Evolutionary conservation across 1,139 yeast genomes (phyloP).

Genomic region (Taiozyma sp.): DNA sequence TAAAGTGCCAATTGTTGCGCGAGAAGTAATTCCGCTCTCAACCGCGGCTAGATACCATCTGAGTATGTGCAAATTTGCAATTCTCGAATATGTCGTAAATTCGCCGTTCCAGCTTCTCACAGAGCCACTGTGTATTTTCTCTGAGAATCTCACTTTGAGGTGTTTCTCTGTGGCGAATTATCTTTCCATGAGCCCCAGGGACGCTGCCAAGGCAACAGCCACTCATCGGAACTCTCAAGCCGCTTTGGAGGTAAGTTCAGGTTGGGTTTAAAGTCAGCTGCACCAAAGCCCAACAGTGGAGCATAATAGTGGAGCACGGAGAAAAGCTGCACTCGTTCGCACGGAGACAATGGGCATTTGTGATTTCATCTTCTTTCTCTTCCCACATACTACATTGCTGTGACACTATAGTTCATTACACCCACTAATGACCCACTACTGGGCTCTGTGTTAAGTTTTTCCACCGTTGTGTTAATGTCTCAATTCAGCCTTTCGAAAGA

Average conservation of each 20-base stretch:
- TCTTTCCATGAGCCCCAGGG: no score
- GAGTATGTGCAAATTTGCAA: neutral
- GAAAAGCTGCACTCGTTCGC: neutral
- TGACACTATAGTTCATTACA: neutral
- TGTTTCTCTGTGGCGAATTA: no score
- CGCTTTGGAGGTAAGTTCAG: no score
- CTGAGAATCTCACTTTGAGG: no score
- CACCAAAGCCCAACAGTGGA: no score
- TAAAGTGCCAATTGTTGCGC: no score
- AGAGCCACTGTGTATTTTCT: no score
- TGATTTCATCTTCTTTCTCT: no score
- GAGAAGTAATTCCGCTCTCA: no score
- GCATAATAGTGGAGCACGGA: neutral
- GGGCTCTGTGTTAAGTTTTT: neutral
- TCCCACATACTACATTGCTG: neutral
- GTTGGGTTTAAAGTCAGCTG: no score
- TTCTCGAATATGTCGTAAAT: neutral
- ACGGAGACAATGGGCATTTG: neutral
- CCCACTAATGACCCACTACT: neutral
- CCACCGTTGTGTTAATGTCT: neutral
- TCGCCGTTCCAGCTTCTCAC: neutral
- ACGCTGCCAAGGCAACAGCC: no score
- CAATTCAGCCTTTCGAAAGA: slow-evolving; percentile 1
- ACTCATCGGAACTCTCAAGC: no score
- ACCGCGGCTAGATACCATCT: neutral